Evolutionary conservation across 73 alveolate species (phyloP), one percentile per base, ranked within the genome.

Genomic region (Paramecium octaurelia): DNA sequence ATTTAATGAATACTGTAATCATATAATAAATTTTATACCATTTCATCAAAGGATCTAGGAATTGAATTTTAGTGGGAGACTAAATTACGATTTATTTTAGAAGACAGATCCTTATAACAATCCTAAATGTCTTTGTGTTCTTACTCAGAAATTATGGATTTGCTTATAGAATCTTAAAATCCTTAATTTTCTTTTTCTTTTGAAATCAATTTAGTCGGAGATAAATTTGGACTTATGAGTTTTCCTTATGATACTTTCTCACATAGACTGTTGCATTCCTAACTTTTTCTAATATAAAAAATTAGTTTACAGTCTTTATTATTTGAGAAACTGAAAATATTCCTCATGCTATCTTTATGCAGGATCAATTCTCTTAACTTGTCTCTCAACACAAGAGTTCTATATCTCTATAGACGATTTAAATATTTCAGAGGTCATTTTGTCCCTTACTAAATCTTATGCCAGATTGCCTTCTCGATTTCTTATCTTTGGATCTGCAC

Each of bases 391-490:
- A 80, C 16, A 21, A 16, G 29, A 21, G 16, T 16, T 23, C n/a
- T 27, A 21, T 38, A 10, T 9, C 6, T 43, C 54, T 8, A 20
- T 10, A 24, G 23, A 16, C 1, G 27, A 23, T 89, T 89, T 83
- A 46, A 89, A 89, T 89, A 89, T 83, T 89, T 89, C 94, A 2
- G 75, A 24, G 9, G 94, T 89, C 88, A 70, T 89, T 89, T 89
- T 89, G 73, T 89, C 94, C 42, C 88, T 89, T 23, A 89, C 94
- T 70, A 89, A 71, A 71, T 89, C 94, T 23, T 70, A 31, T 12
- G 94, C 94, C 31, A 89, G 57, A 46, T 89, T 70, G 18, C 94
- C 94, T 31, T 89, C 94, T 83, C 94, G 44, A 46, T 89, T 89
- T 89, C 88, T 89, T 42, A 89, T 89, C 35, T 68, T 70, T 8